Evolutionary conservation across 768 basidiomycete species (phyloP), one percentile per base, ranked within the genome.

Genomic region (Gloeopeniophorella convolvens): DNA sequence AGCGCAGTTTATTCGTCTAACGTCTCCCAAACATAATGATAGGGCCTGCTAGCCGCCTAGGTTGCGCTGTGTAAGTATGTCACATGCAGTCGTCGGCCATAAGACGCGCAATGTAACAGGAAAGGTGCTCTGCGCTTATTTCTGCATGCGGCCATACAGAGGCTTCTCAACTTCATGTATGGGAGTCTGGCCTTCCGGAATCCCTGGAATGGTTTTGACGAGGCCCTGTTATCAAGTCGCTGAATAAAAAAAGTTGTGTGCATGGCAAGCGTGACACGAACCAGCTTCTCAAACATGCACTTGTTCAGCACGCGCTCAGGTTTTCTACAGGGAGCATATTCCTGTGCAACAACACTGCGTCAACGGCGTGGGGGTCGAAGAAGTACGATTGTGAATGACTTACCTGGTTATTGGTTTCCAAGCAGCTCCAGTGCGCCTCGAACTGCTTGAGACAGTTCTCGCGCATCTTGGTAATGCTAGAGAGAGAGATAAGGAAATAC

Each of bases 211-310:
- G 36, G 79, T 82, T 71, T 98, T 98, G 33, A 73, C 78, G 51
- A 97, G 76, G 59, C 92, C 92, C 95, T 97, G 65, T n/a, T n/a
- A n/a, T n/a, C n/a, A n/a, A n/a, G n/a, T n/a, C n/a, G n/a, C n/a
- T n/a, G n/a, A n/a, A 37, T 10, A 3, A 15, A 41, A 15, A 28
- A 27, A 26, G 10, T 11, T 43, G 9, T 8, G 10, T 31, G 21
- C 1, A 21, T 18, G 27, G 35, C 1, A 13, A 30, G n/a, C 43
- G 21, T 21, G 16, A 28, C 43, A 80, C 89, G 59, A 59, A 92
- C 95, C 59, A 98, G 78, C 66, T 96, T 97, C 68, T 94, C 85
- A 63, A 97, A 94, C 76, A 95, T 89, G 73, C 95, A 98, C 50
- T 82, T 73, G 74, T 98, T 99, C 40, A 97, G 76, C 46, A 79